Evolutionary conservation across 23 red algal species (phyloP).

Genomic region (Gracilaria domingensis): DNA sequence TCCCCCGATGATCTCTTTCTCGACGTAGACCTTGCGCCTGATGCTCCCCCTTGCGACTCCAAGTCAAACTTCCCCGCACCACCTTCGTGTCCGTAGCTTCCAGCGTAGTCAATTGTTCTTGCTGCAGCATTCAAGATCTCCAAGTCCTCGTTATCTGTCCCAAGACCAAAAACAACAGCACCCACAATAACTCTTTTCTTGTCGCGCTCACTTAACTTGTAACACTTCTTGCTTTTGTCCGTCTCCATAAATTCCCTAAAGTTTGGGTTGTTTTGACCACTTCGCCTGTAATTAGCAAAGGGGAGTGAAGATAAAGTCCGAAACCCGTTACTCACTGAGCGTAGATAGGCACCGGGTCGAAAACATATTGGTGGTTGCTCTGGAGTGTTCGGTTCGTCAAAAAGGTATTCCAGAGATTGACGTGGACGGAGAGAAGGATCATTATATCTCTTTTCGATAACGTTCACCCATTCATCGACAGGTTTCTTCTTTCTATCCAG

Average conservation of each 20-base stretch:
- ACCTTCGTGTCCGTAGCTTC: neutral
- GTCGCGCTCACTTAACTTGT: neutral
- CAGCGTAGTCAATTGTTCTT: conserved; percentile 15
- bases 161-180: neutral
- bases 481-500: too few species aligned
- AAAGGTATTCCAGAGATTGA: neutral
- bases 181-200: conserved; percentile 7
- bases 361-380: neutral
- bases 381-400: conserved; percentile 1
- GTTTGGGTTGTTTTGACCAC: too few species aligned
- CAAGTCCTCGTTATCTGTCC: neutral
- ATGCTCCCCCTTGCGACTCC: neutral
- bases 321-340: too few species aligned
- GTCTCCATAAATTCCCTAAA: too few species aligned
- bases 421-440: neutral
- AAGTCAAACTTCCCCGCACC: neutral
- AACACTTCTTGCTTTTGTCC: neutral
- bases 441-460: conserved; percentile 19
- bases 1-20: neutral
- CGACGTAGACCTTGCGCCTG: neutral
- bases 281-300: too few species aligned
- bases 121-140: neutral
- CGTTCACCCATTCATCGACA: conserved; percentile 10
- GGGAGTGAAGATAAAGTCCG: too few species aligned
- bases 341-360: too few species aligned